Evolutionary conservation across 768 basidiomycete species (phyloP), one percentile per base, ranked within the genome.

Genomic region (Paxillus ammoniavirescens): DNA sequence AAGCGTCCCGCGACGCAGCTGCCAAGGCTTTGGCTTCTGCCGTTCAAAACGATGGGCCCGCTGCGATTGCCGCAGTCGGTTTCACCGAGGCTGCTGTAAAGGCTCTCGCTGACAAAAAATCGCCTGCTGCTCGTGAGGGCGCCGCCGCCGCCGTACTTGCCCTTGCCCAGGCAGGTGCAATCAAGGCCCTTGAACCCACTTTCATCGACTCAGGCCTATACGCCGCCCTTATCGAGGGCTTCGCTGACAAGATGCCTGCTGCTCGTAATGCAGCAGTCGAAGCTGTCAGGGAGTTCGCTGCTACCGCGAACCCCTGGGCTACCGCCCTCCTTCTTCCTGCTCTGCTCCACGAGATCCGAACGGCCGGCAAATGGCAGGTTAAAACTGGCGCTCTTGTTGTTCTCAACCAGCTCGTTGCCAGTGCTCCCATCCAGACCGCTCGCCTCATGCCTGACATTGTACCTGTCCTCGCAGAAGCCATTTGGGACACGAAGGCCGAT

Each of bases 401-500:
- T 62, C 80, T 97, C 66, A 86, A 97, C 75, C 89, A 91, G 77
- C 84, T 98, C 66, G 89, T 97, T 62, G 77, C 73, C 60, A 85
- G 85, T 64, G 90, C 92, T 28, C 91, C 93, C 44, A 66, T 73
- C 55, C 95, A 95, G 76, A 90, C 82, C 50, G 88, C 89, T 55
- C 86, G 84, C 63, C 89, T 93, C 67, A 95, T 93, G 79, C 93
- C 92, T 55, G 93, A 96, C 44, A 91, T 98, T 58, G 88, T 98
- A 59, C 94, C 95, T 56, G 79, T 98, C 65, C 91, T 98, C 65
- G 73, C 95, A 35, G 95, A 93, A 68, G 93, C 89, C 54, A 96
- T 98, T 65, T 98, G 96, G 96, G 95, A 97, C 74, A 96, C 93
- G 73, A 98, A 98, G 78, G 86, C 93, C 44, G 93, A 97, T 60